These are phyloP conservation scores for Salvia miltiorrhiza DNA, from an alignment of 257 asterid genomes.

Conservation along the genomic window DNA sequence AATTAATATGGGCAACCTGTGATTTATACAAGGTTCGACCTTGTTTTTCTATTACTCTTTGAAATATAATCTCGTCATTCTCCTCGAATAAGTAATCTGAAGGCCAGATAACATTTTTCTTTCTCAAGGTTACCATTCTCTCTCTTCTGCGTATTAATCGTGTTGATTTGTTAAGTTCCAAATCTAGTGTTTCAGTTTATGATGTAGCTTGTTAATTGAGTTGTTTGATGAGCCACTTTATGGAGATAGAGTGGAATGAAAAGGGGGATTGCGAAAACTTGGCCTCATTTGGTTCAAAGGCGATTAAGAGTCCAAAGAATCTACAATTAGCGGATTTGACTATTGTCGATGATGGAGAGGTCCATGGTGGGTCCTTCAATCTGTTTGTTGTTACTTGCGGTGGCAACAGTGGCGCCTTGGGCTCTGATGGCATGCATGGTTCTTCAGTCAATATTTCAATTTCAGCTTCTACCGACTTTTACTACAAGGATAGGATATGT, in stretches of 20 bases:
- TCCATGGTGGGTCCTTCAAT: constrained; percentile 48
- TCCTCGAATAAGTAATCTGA: too few species aligned
- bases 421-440: constrained; percentile 44
- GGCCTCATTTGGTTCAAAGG: constrained; percentile 43
- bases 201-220: constrained; percentile 26
- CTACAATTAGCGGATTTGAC: constrained; percentile 63
- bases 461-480: constrained; percentile 60
- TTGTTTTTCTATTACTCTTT: too few species aligned
- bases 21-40: too few species aligned
- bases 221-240: constrained; percentile 25
- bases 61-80: too few species aligned
- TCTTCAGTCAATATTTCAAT: constrained; percentile 67
- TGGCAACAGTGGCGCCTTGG: constrained; percentile 31
- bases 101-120: too few species aligned
- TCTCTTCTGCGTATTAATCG: too few species aligned
- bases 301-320: constrained; percentile 49
- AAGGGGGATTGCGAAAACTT: constrained; percentile 83
- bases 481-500: constrained; percentile 35
- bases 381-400: constrained; percentile 31
- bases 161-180: constrained; percentile 11
- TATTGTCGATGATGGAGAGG: constrained; percentile 55
- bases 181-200: constrained; percentile 23
- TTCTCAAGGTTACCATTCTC: too few species aligned
- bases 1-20: too few species aligned
- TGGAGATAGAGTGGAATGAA: constrained; percentile 67